Evolutionary conservation across 441 rosid species (phyloP), one percentile per base, ranked within the genome.

Genomic region (Francoa sonchifolia): DNA sequence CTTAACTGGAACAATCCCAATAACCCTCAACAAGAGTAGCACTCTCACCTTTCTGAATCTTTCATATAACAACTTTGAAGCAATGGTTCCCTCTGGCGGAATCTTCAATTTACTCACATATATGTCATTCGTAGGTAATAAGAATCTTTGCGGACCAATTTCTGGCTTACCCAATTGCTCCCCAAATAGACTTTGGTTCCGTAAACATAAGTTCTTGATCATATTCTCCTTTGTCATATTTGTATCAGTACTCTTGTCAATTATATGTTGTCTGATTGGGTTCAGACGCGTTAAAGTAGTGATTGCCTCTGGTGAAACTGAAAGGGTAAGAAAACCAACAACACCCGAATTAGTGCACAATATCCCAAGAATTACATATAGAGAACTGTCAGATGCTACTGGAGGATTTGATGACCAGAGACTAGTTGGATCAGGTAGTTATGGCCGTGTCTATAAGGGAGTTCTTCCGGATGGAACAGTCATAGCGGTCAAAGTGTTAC

Each of bases 361-460:
- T 23, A 63, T 64, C 52, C 80, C 77, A 13, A 70, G 80, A 55
- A 62, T 76, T 34, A 66, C 88, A 5, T 63, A 73, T 39, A 68
- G 39, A 36, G 63, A 62, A 37, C 44, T 69, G 44, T 50, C 35
- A 6, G 58, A 65, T 14, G 66, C 72, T 32, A 69, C 66, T 0
- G 51, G 33, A 19, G 66, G 55, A 8, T 69, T 69, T 35, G 55
- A 62, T 39, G 47, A 50, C 14, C 30, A 28, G 15, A 52, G 52
- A 19, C 51, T 65, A 17, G 31, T 69, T 6, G 72, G 71, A 20
- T 49, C 66, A 8, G 75, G 75, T 12, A 46, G 69, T 36, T 62
- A 41, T 27, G 72, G 66, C 8, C 58, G 48, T 3, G 69, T 69
- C 11, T 62, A 62, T 6, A 62, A 33, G 40, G 72, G 72, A 40